Conservation (phyloP, 768 basidiomycete species). For the Boletellus sp. region DNA sequence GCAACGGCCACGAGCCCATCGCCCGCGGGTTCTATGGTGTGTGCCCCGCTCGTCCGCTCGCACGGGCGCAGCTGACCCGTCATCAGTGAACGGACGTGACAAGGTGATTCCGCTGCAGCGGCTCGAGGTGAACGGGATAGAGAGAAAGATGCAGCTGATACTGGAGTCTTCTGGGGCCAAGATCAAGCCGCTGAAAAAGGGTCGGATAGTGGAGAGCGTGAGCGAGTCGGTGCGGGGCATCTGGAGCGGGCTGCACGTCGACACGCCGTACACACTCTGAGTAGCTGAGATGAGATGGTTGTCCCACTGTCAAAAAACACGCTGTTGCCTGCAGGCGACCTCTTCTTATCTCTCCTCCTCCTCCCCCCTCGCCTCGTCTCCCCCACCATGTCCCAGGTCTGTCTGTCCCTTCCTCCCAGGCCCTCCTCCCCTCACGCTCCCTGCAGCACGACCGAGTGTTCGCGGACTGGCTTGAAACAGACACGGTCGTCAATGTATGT, state of each 20-base stretch:
- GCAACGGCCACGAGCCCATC: conserved; percentile 73
- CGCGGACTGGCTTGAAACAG: conserved; percentile 23
- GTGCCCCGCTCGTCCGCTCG: conserved; percentile 4
- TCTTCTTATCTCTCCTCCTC: background rate
- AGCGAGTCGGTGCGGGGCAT: conserved; percentile 83
- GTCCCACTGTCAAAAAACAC: conserved; percentile 31
- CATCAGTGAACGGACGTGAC: conserved; percentile 78
- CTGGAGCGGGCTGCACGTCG: conserved; percentile 85
- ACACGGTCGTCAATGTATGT: conserved; percentile 28
- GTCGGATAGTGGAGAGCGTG: conserved; percentile 66
- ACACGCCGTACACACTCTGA: conserved; percentile 57
- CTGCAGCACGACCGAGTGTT: conserved; percentile 11
- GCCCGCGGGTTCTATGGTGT: conserved; percentile 79
- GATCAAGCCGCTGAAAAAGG: conserved; percentile 71
- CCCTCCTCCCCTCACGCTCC: background rate
- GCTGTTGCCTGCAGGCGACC: conserved; percentile 28
- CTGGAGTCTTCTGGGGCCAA: conserved; percentile 86
- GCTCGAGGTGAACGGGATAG: conserved; percentile 69
- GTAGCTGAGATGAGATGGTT: conserved; percentile 4
- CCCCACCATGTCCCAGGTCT: conserved; percentile 5
- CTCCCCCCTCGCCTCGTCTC: conserved; percentile 6
- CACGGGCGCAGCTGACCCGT: conserved; percentile 10
- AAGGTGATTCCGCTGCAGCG: conserved; percentile 82
- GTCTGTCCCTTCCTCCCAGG: conserved; percentile 6
- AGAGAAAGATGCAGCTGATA: conserved; percentile 75